Evolutionary conservation across 345 rosid genomes (phyloP), one percentile per base, ranked within the genome.

Genomic region (Salix udensis): DNA sequence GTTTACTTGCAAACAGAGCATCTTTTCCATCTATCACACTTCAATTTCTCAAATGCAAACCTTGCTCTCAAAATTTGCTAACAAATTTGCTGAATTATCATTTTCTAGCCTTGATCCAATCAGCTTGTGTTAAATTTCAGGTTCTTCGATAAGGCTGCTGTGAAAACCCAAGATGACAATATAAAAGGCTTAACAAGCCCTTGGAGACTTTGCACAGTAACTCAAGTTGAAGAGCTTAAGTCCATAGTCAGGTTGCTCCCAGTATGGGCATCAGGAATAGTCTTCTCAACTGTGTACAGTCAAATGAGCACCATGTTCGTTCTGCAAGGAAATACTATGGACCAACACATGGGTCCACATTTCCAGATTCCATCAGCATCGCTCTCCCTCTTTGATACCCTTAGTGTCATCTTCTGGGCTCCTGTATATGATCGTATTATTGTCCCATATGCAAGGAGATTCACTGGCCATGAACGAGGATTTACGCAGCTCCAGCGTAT

Each of bases 251-350:
- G 94, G 76, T 55, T 95, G 79, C 92, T 90, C 15, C 98, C 96
- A 5, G 73, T 95, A 53, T 95, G 94, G 98, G 98, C 97, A 77
- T 83, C 96, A 2, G 98, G 98, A 37, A 95, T 95, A 40, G 84
- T 93, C 16, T 93, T 95, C 7, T 77, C 98, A 1, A 85, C 96
- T 2, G 98, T 93, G 2, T 93, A 91, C 79, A 77, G 92, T 67
- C 98, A 95, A 81, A 95, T 95, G 98, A 91, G 81, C 86, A 91
- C 94, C 34, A 90, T 93, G 94, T 93, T 91, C 30, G 98, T 95
- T 71, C 78, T 93, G 58, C 98, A 95, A 84, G 98, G 98, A 34
- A 91, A 93, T 85, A 89, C 91, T 68, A 80, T 95, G 92, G 98
- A 95, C 81, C 97, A 87, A 72, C 93, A 87, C 84, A 90, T 91